Conservation (phyloP, 768 basidiomycete species). For the Rhizopogon sp. region DNA sequence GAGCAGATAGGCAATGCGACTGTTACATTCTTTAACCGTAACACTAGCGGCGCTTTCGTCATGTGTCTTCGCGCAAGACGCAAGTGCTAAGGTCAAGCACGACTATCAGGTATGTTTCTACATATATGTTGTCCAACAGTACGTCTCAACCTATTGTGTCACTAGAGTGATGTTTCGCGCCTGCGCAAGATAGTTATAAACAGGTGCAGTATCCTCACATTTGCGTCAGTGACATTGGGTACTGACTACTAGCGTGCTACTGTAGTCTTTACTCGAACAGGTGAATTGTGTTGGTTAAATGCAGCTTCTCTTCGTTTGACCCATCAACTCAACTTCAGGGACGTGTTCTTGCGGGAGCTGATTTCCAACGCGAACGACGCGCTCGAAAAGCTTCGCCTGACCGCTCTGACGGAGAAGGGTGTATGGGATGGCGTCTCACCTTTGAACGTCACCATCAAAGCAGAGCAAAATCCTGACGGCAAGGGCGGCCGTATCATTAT, state of each 20-base stretch:
- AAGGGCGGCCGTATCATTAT: slow-evolving; percentile 70
- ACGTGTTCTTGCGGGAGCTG: slow-evolving; percentile 85
- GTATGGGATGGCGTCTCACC: slow-evolving; percentile 65
- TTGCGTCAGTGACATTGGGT: not conserved
- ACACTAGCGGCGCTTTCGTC: slow-evolving; percentile 40
- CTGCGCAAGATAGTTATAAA: slow-evolving; percentile 92
- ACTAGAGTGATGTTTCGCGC: slow-evolving; percentile 88
- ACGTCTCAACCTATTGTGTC: not conserved
- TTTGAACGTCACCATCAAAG: slow-evolving; percentile 88
- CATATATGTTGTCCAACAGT: not conserved
- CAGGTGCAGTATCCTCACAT: slow-evolving; percentile 41
- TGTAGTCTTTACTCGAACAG: slow-evolving; percentile 78
- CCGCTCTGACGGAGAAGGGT: slow-evolving; percentile 70
- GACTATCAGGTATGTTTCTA: slow-evolving; percentile 58
- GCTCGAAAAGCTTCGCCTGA: slow-evolving; percentile 88
- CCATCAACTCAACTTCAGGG: slow-evolving; percentile 36
- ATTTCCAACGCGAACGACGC: slow-evolving; percentile 97
- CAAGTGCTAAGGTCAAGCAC: slow-evolving; percentile 44
- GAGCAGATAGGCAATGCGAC: slow-evolving; percentile 43
- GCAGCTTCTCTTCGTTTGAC: slow-evolving; percentile 1
- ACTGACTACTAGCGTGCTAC: slow-evolving; percentile 8
- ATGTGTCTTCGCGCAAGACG: slow-evolving; percentile 46
- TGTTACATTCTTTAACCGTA: slow-evolving; percentile 46
- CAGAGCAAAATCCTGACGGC: slow-evolving; percentile 62
- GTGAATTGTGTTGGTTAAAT: slow-evolving; percentile 29